phyloP scores from a whole-genome alignment of 306 rosid genomes.

The Phaseolus lunatus region DNA sequence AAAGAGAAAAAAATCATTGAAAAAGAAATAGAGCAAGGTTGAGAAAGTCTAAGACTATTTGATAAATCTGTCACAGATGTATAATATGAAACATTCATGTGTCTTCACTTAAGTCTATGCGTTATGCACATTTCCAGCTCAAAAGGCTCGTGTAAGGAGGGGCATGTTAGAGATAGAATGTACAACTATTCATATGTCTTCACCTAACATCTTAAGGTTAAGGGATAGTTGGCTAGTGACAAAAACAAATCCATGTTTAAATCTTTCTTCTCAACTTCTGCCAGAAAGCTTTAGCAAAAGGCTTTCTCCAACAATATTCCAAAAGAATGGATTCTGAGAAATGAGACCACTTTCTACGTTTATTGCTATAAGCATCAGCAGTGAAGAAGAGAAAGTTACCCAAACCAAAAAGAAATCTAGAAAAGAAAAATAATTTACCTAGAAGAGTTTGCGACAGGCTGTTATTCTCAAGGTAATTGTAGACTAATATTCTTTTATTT shows the following conservation, averaged over 20 bases:
- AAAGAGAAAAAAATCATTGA: slow-evolving; percentile 39
- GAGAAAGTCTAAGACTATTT: slow-evolving; percentile 14
- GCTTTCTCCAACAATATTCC: slow-evolving; percentile 1
- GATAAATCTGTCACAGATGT: neutral
- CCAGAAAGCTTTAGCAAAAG: slow-evolving; percentile 23
- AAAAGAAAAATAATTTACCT: slow-evolving; percentile 57
- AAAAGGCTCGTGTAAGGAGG: neutral
- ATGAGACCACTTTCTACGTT: slow-evolving; percentile 1
- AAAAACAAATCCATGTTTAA: slow-evolving; percentile 19
- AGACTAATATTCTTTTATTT: slow-evolving; percentile 80
- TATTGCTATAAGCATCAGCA: slow-evolving; percentile 12
- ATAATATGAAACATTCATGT: slow-evolving; percentile 2
- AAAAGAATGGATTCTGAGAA: neutral
- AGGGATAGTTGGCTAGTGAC: neutral
- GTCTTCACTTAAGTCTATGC: neutral
- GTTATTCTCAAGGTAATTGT: slow-evolving; percentile 94
- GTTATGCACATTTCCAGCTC: neutral
- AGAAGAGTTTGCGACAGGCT: slow-evolving; percentile 86
- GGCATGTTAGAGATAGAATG: neutral
- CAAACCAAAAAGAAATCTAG: neutral
- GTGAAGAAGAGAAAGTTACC: neutral
- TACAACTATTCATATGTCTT: neutral
- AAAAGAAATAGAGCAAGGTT: slow-evolving; percentile 12
- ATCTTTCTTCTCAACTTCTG: slow-evolving; percentile 8
- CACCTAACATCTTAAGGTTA: neutral